Evolutionary conservation across 2,329 filamentous ascomycete species (phyloP).

Genomic region (Aaosphaeria pasadenensis): DNA sequence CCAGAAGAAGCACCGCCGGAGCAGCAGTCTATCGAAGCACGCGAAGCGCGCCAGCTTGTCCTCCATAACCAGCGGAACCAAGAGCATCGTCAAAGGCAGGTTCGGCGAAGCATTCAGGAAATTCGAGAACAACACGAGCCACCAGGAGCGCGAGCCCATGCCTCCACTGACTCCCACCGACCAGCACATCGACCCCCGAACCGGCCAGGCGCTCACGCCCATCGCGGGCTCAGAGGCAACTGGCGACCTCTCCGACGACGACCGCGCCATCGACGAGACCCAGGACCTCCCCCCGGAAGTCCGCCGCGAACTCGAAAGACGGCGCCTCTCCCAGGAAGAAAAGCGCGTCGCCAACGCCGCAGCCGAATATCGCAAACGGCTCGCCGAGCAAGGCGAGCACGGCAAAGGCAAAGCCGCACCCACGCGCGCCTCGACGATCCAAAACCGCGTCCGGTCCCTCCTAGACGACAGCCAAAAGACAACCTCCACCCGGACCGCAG

Average conservation of each 20-base stretch:
- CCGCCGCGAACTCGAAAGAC: constrained; percentile 82
- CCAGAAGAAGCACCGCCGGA: constrained; percentile 55
- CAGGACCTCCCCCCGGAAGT: constrained; percentile 82
- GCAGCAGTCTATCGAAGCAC: constrained; percentile 58
- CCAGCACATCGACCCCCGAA: constrained; percentile 14
- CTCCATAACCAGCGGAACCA: constrained; percentile 68
- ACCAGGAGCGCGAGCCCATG: constrained; percentile 24
- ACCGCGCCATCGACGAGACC: constrained; percentile 60
- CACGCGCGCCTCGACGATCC: constrained; percentile 76
- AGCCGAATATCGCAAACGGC: constrained; percentile 77
- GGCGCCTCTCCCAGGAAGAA: constrained; percentile 81
- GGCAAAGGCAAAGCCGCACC: constrained; percentile 43
- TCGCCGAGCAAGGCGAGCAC: constrained; percentile 60
- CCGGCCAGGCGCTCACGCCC: constrained; percentile 50
- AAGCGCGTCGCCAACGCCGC: constrained; percentile 83
- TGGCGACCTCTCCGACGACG: constrained; percentile 65
- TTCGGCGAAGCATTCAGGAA: constrained; percentile 93
- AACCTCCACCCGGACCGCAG: constrained; percentile 66
- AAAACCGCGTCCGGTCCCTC: constrained; percentile 83
- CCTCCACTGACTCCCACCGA: constrained; percentile 25
- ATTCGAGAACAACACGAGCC: constrained; percentile 63
- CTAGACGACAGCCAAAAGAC: constrained; percentile 66
- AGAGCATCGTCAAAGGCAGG: constrained; percentile 78
- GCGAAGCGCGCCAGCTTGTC: constrained; percentile 71
- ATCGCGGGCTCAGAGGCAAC: constrained; percentile 75